Percentiles rank a stretch among this genome's conserved stretches.
Conservation (phyloP, 2,329 filamentous ascomycete species). For the Lojkania enalia region DNA sequence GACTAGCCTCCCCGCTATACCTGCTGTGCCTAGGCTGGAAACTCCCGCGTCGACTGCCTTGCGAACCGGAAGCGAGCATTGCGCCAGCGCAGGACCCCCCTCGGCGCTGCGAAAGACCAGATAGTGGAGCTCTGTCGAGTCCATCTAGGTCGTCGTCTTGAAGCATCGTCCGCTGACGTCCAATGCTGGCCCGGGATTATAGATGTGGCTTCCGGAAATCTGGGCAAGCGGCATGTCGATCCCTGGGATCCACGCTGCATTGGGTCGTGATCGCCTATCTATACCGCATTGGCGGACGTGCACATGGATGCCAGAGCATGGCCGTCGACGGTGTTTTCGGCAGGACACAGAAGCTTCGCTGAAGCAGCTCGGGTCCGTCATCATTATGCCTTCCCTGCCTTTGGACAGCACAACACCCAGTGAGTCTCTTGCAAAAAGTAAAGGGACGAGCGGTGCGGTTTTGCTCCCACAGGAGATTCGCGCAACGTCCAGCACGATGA, state of each 20-base stretch:
- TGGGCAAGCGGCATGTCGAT: conserved; percentile 26
- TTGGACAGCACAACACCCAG: not conserved
- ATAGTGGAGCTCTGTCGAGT: not conserved
- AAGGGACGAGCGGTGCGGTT: not conserved
- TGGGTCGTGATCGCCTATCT: conserved; percentile 11
- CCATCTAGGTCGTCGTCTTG: not conserved
- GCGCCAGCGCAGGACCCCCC: conserved; percentile 7
- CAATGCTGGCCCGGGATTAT: conserved; percentile 4
- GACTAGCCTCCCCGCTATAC: not conserved
- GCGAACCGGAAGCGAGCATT: conserved; percentile 5
- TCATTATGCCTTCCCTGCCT: conserved; percentile 10
- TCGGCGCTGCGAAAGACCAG: not conserved
- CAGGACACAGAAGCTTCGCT: conserved; percentile 15
- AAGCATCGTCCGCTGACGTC: conserved; percentile 7
- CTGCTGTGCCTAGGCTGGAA: too few species aligned
- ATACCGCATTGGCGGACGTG: not conserved
- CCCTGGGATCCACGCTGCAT: conserved; percentile 13
- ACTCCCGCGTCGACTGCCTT: conserved; percentile 4
- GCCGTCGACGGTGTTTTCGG: conserved; percentile 4
- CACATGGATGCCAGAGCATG: not conserved
- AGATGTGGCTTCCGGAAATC: conserved; percentile 22
- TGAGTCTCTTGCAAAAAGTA: not conserved
- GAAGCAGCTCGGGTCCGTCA: not conserved
- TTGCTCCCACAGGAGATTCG: not conserved
- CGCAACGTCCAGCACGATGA: conserved; percentile 19